Base-by-base conservation (phyloP, 2,329 filamentous ascomycete genomes). In the Hirsutella thompsonii region DNA sequence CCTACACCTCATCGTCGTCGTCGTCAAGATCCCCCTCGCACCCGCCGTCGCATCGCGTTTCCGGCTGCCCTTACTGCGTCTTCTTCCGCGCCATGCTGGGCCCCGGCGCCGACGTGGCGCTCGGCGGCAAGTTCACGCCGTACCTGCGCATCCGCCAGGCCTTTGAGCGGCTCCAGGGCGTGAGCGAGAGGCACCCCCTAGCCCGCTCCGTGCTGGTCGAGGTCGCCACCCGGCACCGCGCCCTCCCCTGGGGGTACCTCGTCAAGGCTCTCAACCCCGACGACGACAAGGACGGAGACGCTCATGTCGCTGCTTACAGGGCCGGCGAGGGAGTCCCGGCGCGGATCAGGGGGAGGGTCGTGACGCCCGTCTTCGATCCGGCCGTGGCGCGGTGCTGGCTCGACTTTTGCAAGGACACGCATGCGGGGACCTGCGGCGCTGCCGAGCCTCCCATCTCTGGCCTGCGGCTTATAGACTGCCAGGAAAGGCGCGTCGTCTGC, bases 131-230 rank as follows among this genome's bases (percentile, higher is more conserved):
- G 38, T 62, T 60, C 37, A 59, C 59, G 8, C 60, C 60, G 1
- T 63, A 63, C 42, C 42, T 63, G 41, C 58, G 60, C 42, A 61
- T 63, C 35, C 54, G 60, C 19, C 52, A 56, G 37, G 60, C 59
- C 3, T 63, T 63, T 44, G 60, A 63, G 51, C 53, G 57, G 13
- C 49, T 62, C 13, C 38, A 40, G 10, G 59, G 59, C 32, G 52
- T 61, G 8, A 46, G 52, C 20, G 59, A 62, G 49, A 60, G 58
- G 48, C 59, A 63, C 42, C 54, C 55, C 38, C 54, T 63, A 5
- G 59, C 58, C 30, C 51, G 52, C 20, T 53, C 55, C 8, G 56
- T 63, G 10, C 39, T 63, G 28, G 55, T 60, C 34, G 59, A 63
- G 47, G 60, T 63, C 16, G 57, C 55, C 34, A 59, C 57, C 4